These are phyloP conservation scores for Dimocarpus longan DNA, from an alignment of 345 rosid genomes.

Conservation along the genomic window DNA sequence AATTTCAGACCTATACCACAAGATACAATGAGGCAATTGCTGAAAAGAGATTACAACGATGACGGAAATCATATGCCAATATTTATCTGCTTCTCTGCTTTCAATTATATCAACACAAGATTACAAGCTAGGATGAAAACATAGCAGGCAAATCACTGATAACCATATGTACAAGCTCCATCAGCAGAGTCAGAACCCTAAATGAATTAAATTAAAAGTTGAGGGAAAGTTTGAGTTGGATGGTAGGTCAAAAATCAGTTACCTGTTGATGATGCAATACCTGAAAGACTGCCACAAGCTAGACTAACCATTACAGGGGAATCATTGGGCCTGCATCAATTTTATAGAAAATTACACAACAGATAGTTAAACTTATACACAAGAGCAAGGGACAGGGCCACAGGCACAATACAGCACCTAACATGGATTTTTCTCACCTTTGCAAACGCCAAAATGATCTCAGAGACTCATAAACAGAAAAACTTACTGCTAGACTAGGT, in stretches of 20 bases:
- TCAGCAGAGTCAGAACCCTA: neutral
- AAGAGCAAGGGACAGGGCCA: neutral
- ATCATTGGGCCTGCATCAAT: constrained; percentile 68
- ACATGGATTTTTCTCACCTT: constrained; percentile 45
- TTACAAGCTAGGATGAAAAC: neutral
- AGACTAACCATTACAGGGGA: constrained; percentile 60
- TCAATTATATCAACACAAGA: neutral
- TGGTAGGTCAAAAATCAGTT: constrained; percentile 13
- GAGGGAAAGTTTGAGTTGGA: neutral
- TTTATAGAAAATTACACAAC: neutral
- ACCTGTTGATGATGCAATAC: constrained; percentile 95
- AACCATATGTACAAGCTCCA: neutral
- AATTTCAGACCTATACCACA: neutral
- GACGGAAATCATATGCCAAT: neutral
- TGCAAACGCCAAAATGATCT: constrained; percentile 69
- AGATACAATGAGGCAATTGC: neutral
- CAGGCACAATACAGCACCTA: neutral
- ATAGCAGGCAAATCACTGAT: neutral
- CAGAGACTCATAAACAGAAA: constrained; percentile 71
- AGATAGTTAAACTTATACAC: neutral
- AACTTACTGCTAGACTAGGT: constrained; percentile 90
- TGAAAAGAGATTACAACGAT: neutral
- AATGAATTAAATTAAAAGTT: neutral
- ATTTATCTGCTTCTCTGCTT: neutral
- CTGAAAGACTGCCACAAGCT: constrained; percentile 91